These are phyloP conservation scores for Macrolepiota fuliginosa DNA, from an alignment of 768 basidiomycete genomes.

Conservation along the genomic window DNA sequence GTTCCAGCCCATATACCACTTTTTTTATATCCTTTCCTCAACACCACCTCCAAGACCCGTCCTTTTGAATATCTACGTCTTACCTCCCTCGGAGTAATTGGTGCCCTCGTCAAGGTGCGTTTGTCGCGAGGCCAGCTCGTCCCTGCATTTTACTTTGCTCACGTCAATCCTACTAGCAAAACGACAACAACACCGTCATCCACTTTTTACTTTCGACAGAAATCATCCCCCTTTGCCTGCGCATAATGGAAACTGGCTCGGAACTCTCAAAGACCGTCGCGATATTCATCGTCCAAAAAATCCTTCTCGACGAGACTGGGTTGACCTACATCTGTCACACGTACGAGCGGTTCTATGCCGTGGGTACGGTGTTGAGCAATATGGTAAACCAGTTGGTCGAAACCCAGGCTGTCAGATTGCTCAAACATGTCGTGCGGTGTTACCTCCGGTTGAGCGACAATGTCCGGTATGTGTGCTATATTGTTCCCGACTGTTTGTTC, in stretches of 20 bases:
- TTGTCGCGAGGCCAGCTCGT: background rate
- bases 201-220: constrained; percentile 99
- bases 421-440: constrained; percentile 98
- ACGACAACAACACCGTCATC: constrained; percentile 98
- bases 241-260: constrained; percentile 99
- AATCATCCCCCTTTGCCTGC: constrained; percentile 97
- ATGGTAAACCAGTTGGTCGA: constrained; percentile 99
- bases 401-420: constrained; percentile 91
- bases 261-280: constrained; percentile 99
- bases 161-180: constrained; percentile 64
- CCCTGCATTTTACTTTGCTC: background rate
- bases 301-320: constrained; percentile 94
- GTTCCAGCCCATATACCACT: constrained; percentile 93
- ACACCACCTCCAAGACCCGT: constrained; percentile 98
- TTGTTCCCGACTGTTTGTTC: background rate
- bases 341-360: constrained; percentile 99
- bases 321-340: constrained; percentile 99
- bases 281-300: constrained; percentile 99
- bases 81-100: constrained; percentile 98
- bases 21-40: constrained; percentile 98
- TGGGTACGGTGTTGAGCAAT: constrained; percentile 96
- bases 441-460: constrained; percentile 97
- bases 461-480: constrained; percentile 58
- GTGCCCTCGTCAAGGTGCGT: constrained; percentile 92
- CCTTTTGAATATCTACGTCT: constrained; percentile 99